Conservation (phyloP, 176 grass and related monocot species). For the Zea mays region DNA sequence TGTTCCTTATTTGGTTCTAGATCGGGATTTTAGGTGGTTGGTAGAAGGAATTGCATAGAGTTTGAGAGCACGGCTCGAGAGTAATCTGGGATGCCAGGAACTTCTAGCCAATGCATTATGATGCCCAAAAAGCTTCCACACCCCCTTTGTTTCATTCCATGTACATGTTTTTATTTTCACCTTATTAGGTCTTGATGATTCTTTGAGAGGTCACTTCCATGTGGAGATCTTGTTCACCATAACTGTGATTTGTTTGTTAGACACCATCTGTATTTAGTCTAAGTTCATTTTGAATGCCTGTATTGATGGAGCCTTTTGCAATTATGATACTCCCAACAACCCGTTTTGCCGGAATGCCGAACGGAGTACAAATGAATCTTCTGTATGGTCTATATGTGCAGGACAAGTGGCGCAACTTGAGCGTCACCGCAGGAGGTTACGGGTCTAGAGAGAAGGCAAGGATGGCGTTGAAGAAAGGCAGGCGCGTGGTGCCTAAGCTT, state of each 20-base stretch:
- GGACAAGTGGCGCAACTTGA: slow-evolving; percentile 98
- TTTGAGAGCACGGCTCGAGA: slow-evolving; percentile 9
- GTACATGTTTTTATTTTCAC: background rate
- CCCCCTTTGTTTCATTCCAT: background rate
- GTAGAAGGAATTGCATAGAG: background rate
- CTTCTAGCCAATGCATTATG: background rate
- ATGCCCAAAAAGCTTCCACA: background rate
- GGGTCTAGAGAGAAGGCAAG: slow-evolving; percentile 79
- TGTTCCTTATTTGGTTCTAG: slow-evolving; percentile 2
- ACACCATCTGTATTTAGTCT: background rate
- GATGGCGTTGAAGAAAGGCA: slow-evolving; percentile 64
- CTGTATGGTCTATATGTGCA: slow-evolving; percentile 32
- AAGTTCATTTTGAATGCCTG: background rate
- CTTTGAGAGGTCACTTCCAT: background rate
- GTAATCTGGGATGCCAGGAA: slow-evolving; percentile 2
- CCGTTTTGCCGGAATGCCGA: too few relatives aligned
- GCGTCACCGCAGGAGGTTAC: slow-evolving; percentile 71
- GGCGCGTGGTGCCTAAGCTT: slow-evolving; percentile 40
- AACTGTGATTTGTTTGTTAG: background rate
- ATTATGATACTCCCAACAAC: too few relatives aligned
- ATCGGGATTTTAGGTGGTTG: slow-evolving; percentile 27
- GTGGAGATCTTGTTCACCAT: background rate
- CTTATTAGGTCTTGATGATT: slow-evolving; percentile 14
- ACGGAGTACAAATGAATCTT: slow-evolving; percentile 8
- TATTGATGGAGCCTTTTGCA: background rate